Evolutionary conservation across 805 yeast genomes (phyloP), one percentile per base, ranked within the genome.

Genomic region (Pichia pseudocactophila): DNA sequence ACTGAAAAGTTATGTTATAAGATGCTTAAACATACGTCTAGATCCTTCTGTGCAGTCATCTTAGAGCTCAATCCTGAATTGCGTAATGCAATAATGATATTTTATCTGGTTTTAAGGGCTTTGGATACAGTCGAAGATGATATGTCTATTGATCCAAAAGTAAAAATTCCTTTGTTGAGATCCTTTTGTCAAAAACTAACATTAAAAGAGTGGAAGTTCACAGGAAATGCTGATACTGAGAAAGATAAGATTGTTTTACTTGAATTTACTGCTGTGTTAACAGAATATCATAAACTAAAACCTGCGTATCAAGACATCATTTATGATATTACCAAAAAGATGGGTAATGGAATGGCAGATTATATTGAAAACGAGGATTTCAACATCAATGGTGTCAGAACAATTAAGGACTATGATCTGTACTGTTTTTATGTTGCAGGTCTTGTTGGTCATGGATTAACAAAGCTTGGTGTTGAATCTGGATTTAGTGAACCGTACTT

Each of bases 291-390:
- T 59, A 67, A 70, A 46, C 71, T 92, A 56, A 77, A 78, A 56
- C 78, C 84, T 6, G 78, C 71, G 44, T 89, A 87, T 63, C 89
- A 83, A 64, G 82, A 73, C 42, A 79, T 88, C 31, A 77, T 92
- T 51, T 74, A 73, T 52, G 86, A 81, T 48, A 85, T 88, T 53
- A 80, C 96, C 37, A 52, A 68, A 44, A 71, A 81, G 61, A 92
- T 92, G 98, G 98, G 97, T 44, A 78, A 85, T 52, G 98, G 98
- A 43, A 92, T 92, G 98, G 97, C 97, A 27, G 88, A 86, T 57
- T 92, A 89, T 63, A 78, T 84, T 41, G 68, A 73, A 53, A 79
- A 82, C 56, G 92, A 82, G 40, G 73, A 80, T 48, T 85, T 85
- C 66, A 87, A 86, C 60, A 59, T 74, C 50, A 76, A 77, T 47